A percentile compares a stretch with the other conserved stretches of the same genome.
phyloP scores from a whole-genome alignment of 1,284 basidiomycete species.

The Cutaneotrichosporon sp. region DNA sequence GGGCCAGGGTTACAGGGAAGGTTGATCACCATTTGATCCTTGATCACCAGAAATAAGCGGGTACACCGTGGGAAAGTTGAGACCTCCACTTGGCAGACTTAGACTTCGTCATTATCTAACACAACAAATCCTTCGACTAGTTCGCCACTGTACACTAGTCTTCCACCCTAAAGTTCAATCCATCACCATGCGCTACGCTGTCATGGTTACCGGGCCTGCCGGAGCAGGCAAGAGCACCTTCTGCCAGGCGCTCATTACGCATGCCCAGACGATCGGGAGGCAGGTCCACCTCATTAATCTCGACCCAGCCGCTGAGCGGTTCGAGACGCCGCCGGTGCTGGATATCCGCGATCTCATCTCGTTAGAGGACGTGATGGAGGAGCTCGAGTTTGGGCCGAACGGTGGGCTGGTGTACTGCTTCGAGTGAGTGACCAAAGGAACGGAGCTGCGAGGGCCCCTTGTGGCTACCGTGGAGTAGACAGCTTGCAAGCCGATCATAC shows the following conservation, averaged over 20 bases:
- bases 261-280: slow-evolving; percentile 78
- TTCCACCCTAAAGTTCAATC: neutral
- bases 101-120: neutral
- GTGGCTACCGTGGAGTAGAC: too few relatives aligned
- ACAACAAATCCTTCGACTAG: neutral
- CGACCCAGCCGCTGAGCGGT: slow-evolving; percentile 92
- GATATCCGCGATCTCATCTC: slow-evolving; percentile 94
- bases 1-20: neutral
- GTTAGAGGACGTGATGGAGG: slow-evolving; percentile 93
- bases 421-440: slow-evolving; percentile 68
- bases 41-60: neutral
- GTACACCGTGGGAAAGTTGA: neutral
- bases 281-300: slow-evolving; percentile 93
- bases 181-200: slow-evolving; percentile 81
- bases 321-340: slow-evolving; percentile 89
- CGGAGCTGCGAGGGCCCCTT: too few relatives aligned
- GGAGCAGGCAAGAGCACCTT: slow-evolving; percentile 99
- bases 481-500: too few relatives aligned
- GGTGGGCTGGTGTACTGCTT: slow-evolving; percentile 98
- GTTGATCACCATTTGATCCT: neutral
- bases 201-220: slow-evolving; percentile 71
- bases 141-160: neutral
- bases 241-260: slow-evolving; percentile 82
- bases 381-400: slow-evolving; percentile 93
- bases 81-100: neutral